Evolutionary conservation across 1,139 yeast genomes (phyloP).

Genomic region (Pichia terricola): DNA sequence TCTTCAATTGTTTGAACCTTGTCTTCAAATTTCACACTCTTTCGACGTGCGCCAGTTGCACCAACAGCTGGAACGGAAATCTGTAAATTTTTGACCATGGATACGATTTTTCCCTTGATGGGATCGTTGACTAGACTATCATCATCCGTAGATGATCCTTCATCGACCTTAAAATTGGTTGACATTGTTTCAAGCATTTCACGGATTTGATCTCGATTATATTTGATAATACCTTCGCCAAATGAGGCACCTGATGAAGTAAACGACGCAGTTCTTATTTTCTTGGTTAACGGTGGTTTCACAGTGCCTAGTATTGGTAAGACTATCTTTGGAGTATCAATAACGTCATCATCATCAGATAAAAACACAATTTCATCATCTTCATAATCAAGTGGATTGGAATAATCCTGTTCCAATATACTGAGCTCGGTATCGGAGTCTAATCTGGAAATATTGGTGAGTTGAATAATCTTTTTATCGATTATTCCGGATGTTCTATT

Average conservation of each 20-base stretch:
- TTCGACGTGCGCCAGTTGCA: constrained; percentile 12
- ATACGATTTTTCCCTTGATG: neutral
- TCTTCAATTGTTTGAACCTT: no score
- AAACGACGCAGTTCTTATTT: constrained; percentile 18
- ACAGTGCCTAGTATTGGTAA: constrained; percentile 4
- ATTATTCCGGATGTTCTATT: constrained; percentile 10
- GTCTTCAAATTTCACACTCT: constrained; percentile 21
- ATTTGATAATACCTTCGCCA: constrained; percentile 26
- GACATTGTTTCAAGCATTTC: constrained; percentile 22
- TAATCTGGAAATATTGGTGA: constrained; percentile 9
- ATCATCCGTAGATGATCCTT: neutral
- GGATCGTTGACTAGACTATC: neutral
- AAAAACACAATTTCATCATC: constrained; percentile 10
- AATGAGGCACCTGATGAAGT: constrained; percentile 26
- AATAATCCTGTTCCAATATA: constrained; percentile 12
- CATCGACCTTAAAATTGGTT: constrained; percentile 5
- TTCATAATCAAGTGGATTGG: constrained; percentile 13
- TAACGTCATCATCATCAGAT: constrained; percentile 6
- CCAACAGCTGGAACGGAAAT: constrained; percentile 1
- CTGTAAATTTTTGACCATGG: neutral
- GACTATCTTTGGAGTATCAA: constrained; percentile 7
- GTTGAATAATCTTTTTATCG: constrained; percentile 15
- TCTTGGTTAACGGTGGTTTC: neutral
- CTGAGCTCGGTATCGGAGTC: constrained; percentile 3
- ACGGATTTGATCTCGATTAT: constrained; percentile 23